Percentiles rank a stretch among this genome's conserved stretches.
Evolutionary conservation across 2,329 filamentous ascomycete species (phyloP).

Genomic region (Botryotinia narcissicola): DNA sequence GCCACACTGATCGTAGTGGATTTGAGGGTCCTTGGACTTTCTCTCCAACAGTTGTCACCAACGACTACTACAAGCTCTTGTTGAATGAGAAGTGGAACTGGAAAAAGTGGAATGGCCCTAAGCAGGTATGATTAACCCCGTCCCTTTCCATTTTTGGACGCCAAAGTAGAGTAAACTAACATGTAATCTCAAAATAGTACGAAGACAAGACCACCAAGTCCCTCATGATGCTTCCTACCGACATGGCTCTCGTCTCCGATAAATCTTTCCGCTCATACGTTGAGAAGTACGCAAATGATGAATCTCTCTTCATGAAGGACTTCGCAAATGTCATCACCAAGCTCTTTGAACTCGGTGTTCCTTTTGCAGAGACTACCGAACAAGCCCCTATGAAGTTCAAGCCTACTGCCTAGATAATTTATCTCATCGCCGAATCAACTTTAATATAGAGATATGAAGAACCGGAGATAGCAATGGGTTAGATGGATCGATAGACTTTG

Average conservation of each 20-base stretch:
- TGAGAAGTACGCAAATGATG: slow-evolving; percentile 87
- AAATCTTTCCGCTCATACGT: slow-evolving; percentile 79
- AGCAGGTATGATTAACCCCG: slow-evolving; percentile 51
- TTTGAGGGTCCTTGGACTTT: slow-evolving; percentile 91
- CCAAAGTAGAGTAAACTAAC: slow-evolving; percentile 1
- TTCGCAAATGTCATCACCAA: slow-evolving; percentile 76
- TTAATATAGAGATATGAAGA: background rate
- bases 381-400: slow-evolving; percentile 63
- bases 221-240: slow-evolving; percentile 96
- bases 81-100: slow-evolving; percentile 89
- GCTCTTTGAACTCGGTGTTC: slow-evolving; percentile 92
- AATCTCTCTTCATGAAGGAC: slow-evolving; percentile 89
- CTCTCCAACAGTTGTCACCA: slow-evolving; percentile 86
- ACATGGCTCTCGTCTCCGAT: slow-evolving; percentile 84
- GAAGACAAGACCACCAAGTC: slow-evolving; percentile 84
- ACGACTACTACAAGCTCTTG: slow-evolving; percentile 90
- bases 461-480: background rate
- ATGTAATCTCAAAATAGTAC: slow-evolving; percentile 51
- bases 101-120: slow-evolving; percentile 88
- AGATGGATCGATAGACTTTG: background rate
- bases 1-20: slow-evolving; percentile 83
- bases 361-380: slow-evolving; percentile 67
- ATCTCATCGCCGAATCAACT: background rate
- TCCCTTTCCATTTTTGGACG: background rate
- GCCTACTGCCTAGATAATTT: slow-evolving; percentile 40